Base-by-base conservation (phyloP, 495 filamentous ascomycete genomes). In the Penicillium paradoxum region DNA sequence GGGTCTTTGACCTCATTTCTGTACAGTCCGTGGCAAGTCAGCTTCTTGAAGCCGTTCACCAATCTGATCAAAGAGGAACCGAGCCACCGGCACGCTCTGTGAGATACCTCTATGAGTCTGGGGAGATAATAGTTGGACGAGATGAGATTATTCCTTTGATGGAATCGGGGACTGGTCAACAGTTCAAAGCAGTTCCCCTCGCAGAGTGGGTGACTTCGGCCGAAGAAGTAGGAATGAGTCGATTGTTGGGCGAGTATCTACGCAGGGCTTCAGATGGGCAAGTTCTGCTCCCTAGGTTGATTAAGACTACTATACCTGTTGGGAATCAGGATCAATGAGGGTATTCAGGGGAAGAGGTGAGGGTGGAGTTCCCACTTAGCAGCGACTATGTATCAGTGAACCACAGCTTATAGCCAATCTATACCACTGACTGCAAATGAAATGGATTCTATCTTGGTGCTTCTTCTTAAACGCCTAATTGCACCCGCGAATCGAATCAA, bases 1-100 rank as follows among this genome's bases (percentile, higher is more conserved):
- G 59, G 3, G 54, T 54, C 1, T 56, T 65, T 19, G 62, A 65
- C 36, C 52, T 65, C n/a, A 56, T 65, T n/a, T 53, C 62, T 4
- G 62, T 65, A 9, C 29, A 63, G 40, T 60, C 56, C 3, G 62
- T 51, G 0, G 59, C 59, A 15, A 44, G 51, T 2, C 54, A 60
- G 17, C 55, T 65, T 14, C 36, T 60, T 0, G 24, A 58, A 6
- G 51, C 51, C 1, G 56, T 58, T 5, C 45, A 50, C 25, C 10
- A 21, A 15, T 59, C 58, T 7, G 42, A 7, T 27, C 24, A 27
- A 27, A 27, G 41, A 37, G 0, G 8, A 10, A 1, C 37, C 11
- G 22, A 4, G 6, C 21, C 9, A 24, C 4, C 19, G 17, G 13
- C 14, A 1, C 18, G 33, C 0, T 18, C 14, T 19, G 46, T 54